These are phyloP conservation scores for Evansstolkia leycettana DNA, from an alignment of 495 filamentous ascomycete genomes.

Conservation along the genomic window DNA sequence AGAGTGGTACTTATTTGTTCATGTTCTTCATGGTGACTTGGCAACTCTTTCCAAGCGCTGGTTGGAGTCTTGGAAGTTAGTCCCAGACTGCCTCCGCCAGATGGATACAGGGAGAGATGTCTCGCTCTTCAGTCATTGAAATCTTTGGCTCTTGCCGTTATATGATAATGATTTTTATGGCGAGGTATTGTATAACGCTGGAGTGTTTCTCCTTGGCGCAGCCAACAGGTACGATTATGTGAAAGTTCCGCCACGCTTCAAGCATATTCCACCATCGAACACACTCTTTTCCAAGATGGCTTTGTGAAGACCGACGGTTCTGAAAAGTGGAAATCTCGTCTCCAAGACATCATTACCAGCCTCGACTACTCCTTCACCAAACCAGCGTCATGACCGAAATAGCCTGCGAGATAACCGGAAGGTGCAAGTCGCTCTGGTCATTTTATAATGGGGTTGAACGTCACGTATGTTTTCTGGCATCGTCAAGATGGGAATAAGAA, in stretches of 20 bases:
- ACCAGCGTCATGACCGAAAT: conserved; percentile 45
- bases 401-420: conserved; percentile 36
- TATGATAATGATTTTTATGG: no score
- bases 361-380: conserved; percentile 37
- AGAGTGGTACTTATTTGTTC: no score
- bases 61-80: no score
- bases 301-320: conserved; percentile 41
- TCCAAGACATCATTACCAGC: conserved; percentile 41
- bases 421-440: conserved; percentile 63
- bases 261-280: not conserved
- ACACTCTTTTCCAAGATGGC: not conserved
- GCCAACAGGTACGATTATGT: conserved; percentile 65
- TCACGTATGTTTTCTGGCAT: no score
- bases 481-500: no score
- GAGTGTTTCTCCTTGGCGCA: conserved; percentile 50
- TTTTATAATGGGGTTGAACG: no score
- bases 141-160: no score
- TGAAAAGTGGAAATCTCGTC: conserved; percentile 40
- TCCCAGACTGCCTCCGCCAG: no score
- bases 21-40: no score
- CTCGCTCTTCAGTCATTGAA: conserved; percentile 3
- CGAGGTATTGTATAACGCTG: conserved; percentile 58
- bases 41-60: no score
- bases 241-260: conserved; percentile 11
- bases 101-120: no score